Evolutionary conservation across 441 rosid species (phyloP).

Genomic region (Arabidopsis lyrata): DNA sequence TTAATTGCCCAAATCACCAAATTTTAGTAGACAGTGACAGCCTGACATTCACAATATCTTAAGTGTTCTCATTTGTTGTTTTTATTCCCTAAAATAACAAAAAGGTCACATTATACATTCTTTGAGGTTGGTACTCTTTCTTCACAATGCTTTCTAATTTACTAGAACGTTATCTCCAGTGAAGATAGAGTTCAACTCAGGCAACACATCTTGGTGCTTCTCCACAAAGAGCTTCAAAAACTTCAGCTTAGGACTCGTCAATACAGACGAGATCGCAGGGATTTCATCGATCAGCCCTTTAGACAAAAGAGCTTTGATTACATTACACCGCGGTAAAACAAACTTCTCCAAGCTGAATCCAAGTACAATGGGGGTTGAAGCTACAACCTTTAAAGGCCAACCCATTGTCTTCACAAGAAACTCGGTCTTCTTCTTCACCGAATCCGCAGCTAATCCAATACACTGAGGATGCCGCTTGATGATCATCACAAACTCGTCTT

Average conservation of each 20-base stretch:
- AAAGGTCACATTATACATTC: not conserved
- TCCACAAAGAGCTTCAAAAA: slow-evolving; percentile 45
- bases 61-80: not conserved
- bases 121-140: not conserved
- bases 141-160: slow-evolving; percentile 7
- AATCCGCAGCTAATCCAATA: slow-evolving; percentile 38
- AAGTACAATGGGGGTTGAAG: slow-evolving; percentile 35
- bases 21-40: not conserved
- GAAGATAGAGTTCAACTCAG: slow-evolving; percentile 38
- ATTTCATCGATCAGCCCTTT: slow-evolving; percentile 38
- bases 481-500: slow-evolving; percentile 26
- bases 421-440: slow-evolving; percentile 38
- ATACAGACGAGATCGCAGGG: slow-evolving; percentile 31
- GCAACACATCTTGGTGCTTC: slow-evolving; percentile 32
- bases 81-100: not conserved
- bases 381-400: slow-evolving; percentile 38
- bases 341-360: slow-evolving; percentile 48
- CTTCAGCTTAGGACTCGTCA: slow-evolving; percentile 27
- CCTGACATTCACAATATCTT: not conserved
- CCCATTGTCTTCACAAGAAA: slow-evolving; percentile 50
- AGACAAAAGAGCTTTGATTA: slow-evolving; percentile 39
- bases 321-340: slow-evolving; percentile 49
- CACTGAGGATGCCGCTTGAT: slow-evolving; percentile 38
- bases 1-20: slow-evolving; percentile 10
- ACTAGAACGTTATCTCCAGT: not conserved